A percentile compares a stretch with the other conserved stretches of the same genome.
phyloP scores from a whole-genome alignment of 345 rosid species.

The Fremontodendron californicum region DNA sequence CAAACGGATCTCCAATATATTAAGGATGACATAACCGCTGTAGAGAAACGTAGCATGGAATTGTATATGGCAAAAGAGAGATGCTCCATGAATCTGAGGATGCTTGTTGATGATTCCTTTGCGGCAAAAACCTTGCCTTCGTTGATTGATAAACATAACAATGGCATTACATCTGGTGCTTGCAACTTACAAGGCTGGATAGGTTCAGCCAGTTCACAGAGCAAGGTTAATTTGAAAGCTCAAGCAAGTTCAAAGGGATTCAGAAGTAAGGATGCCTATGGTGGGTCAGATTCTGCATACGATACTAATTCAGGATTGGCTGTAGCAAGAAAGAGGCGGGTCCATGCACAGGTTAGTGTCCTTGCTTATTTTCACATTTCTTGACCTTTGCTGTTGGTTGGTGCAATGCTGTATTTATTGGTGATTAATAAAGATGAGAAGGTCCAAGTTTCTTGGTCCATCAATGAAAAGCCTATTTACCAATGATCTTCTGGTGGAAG shows the following conservation, averaged over 20 bases:
- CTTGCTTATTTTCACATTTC: constrained; percentile 7
- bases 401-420: background rate
- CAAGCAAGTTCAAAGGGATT: constrained; percentile 37
- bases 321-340: constrained; percentile 40
- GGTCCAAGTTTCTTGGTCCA: background rate
- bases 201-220: constrained; percentile 18
- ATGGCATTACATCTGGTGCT: constrained; percentile 21
- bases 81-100: constrained; percentile 32
- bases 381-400: background rate
- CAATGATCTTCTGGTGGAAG: background rate
- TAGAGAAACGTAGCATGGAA: constrained; percentile 37
- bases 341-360: constrained; percentile 41
- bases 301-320: constrained; percentile 34
- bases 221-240: constrained; percentile 31
- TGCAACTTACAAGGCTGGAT: constrained; percentile 25
- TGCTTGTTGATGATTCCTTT: constrained; percentile 32
- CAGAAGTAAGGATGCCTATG: constrained; percentile 30
- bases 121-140: constrained; percentile 26
- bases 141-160: constrained; percentile 22
- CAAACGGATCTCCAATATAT: constrained; percentile 47
- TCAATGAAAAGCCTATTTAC: background rate
- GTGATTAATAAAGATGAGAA: background rate
- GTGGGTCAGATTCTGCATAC: constrained; percentile 25
- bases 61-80: constrained; percentile 34
- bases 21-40: constrained; percentile 48